A percentile compares a stretch with the other conserved stretches of the same genome.
Evolutionary conservation across 176 grass and related monocot genomes (phyloP).

Genomic region (Oryza nivara): DNA sequence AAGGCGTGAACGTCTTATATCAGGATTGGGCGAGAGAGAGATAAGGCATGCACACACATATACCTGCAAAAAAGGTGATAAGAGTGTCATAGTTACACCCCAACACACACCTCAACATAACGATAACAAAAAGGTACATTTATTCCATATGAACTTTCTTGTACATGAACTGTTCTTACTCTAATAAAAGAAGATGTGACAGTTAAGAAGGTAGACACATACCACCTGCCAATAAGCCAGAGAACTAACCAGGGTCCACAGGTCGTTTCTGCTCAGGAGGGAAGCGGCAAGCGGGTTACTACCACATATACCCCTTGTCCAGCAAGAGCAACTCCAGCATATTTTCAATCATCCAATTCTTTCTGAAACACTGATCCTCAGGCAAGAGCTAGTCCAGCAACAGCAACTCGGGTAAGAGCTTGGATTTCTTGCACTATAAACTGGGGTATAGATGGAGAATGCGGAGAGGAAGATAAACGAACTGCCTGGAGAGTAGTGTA

Average conservation of each 20-base stretch:
- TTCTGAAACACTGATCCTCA: conserved; percentile 75
- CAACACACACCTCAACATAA: conserved; percentile 17
- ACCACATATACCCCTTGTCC: conserved; percentile 93
- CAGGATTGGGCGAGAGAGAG: conserved; percentile 90
- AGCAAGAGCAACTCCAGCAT: conserved; percentile 87
- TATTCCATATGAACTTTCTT: background rate
- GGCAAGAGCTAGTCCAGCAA: conserved; percentile 44
- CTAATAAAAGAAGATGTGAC: conserved; percentile 35
- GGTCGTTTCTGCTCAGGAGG: conserved; percentile 91
- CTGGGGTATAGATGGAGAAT: conserved; percentile 66
- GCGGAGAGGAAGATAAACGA: conserved; percentile 94
- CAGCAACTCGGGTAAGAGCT: conserved; percentile 53
- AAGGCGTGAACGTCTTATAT: conserved; percentile 90
- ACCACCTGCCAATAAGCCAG: conserved; percentile 94
- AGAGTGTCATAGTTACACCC: conserved; percentile 21
- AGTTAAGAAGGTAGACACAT: conserved; percentile 14
- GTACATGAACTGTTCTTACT: conserved; percentile 23
- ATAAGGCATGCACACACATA: conserved; percentile 97
- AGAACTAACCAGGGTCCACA: conserved; percentile 89
- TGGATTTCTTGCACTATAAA: conserved; percentile 91
- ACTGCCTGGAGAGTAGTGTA: conserved; percentile 63
- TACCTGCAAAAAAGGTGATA: conserved; percentile 56
- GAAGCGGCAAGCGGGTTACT: conserved; percentile 64
- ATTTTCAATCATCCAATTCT: conserved; percentile 90
- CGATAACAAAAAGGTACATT: conserved; percentile 23